Conservation (phyloP, 1,284 basidiomycete species). For the Lentinula novae-zelandiae region DNA sequence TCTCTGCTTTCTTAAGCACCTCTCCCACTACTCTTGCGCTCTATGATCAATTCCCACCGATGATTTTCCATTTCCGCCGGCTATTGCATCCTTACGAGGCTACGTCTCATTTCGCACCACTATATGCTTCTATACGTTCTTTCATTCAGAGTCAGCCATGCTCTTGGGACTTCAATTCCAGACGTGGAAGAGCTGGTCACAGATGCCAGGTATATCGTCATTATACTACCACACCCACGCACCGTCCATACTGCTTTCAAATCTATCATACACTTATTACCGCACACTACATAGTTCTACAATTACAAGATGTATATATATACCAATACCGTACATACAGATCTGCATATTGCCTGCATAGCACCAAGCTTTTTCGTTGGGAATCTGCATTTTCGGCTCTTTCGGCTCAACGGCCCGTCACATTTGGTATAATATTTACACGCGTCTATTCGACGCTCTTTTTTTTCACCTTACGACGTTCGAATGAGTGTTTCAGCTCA, state of each 20-base stretch:
- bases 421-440: background rate
- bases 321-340: background rate
- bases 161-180: background rate
- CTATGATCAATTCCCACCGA: background rate
- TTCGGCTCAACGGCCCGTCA: background rate
- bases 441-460: no score
- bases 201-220: background rate
- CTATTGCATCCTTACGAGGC: background rate
- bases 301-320: background rate
- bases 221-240: background rate
- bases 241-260: no score
- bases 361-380: background rate
- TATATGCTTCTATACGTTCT: background rate
- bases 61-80: background rate
- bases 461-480: background rate
- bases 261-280: background rate
- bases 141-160: background rate
- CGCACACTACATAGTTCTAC: background rate
- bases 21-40: background rate
- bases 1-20: background rate
- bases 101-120: background rate
- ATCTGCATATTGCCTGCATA: background rate
- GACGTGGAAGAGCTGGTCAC: background rate
- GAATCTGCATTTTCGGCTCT: no score
- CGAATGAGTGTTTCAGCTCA: slow-evolving; percentile 17